Evolutionary conservation across 2,329 filamentous ascomycete species (phyloP).

Genomic region (Cladosporium sphaerospermum): DNA sequence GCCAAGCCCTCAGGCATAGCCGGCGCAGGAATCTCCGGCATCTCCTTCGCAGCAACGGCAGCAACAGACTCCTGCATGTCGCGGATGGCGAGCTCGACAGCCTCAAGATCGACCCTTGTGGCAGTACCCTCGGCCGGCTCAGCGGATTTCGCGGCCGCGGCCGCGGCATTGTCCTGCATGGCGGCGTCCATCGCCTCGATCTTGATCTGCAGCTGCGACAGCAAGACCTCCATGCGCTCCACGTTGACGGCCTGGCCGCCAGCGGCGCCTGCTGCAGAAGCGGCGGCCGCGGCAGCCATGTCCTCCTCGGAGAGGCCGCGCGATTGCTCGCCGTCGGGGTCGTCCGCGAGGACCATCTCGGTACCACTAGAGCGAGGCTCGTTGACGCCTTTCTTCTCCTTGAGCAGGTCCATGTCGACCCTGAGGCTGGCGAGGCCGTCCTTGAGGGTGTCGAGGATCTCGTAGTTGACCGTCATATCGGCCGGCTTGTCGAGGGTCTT

Average conservation of each 20-base stretch:
- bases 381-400: conserved; percentile 47
- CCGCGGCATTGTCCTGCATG: conserved; percentile 41
- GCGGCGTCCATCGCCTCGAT: conserved; percentile 67
- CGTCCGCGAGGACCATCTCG: conserved; percentile 53
- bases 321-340: conserved; percentile 36
- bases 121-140: conserved; percentile 32
- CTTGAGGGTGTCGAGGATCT: conserved; percentile 82
- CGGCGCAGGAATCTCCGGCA: conserved; percentile 19
- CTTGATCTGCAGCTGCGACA: conserved; percentile 76
- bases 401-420: conserved; percentile 70
- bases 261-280: conserved; percentile 16
- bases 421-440: conserved; percentile 71
- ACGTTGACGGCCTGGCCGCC: conserved; percentile 61
- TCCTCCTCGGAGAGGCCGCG: conserved; percentile 41
- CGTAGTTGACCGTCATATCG: conserved; percentile 78
- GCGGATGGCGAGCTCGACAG: conserved; percentile 41
- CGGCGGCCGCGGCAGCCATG: conserved; percentile 15
- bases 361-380: conserved; percentile 24
- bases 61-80: conserved; percentile 57
- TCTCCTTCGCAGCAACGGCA: conserved; percentile 40
- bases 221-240: conserved; percentile 76
- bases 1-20: conserved; percentile 47
- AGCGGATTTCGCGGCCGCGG: conserved; percentile 28
- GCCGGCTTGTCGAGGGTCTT: conserved; percentile 71
- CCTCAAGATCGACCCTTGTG: conserved; percentile 49